Evolutionary conservation across 2,329 filamentous ascomycete genomes (phyloP).

Genomic region (Fonsecaea erecta): DNA sequence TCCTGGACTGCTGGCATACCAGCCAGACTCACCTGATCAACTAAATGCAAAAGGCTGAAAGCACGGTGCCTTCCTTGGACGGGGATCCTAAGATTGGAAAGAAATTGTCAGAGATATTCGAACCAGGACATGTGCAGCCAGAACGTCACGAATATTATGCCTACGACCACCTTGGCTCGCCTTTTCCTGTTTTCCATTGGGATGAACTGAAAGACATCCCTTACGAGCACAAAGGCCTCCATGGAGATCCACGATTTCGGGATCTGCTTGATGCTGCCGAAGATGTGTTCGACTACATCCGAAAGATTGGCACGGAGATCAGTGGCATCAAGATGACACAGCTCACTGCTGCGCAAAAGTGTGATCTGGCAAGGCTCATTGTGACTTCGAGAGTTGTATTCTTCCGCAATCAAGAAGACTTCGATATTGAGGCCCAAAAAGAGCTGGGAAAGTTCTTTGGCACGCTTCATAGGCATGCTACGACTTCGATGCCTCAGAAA

Average conservation of each 20-base stretch:
- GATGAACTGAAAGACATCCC: slow-evolving; percentile 53
- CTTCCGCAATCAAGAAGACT: slow-evolving; percentile 66
- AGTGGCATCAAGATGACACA: slow-evolving; percentile 54
- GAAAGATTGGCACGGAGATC: slow-evolving; percentile 48
- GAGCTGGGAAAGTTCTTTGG: slow-evolving; percentile 68
- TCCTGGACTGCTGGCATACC: slow-evolving; percentile 11
- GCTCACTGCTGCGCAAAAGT: slow-evolving; percentile 63
- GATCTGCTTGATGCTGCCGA: slow-evolving; percentile 58
- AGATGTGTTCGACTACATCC: slow-evolving; percentile 55
- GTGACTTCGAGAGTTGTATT: slow-evolving; percentile 72
- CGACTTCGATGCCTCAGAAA: slow-evolving; percentile 51
- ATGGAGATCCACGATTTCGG: slow-evolving; percentile 60
- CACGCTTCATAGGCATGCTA: slow-evolving; percentile 64
- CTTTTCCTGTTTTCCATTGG: slow-evolving; percentile 60
- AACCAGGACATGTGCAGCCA: slow-evolving; percentile 55
- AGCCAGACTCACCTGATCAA: not conserved
- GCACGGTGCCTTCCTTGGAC: not conserved
- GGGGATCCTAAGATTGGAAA: not conserved
- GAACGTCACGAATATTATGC: slow-evolving; percentile 56
- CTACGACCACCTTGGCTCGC: slow-evolving; percentile 58
- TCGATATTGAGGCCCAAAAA: slow-evolving; percentile 57
- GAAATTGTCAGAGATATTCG: slow-evolving; percentile 41
- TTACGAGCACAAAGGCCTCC: slow-evolving; percentile 59
- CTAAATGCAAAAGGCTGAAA: not conserved
- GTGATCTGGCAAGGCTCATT: slow-evolving; percentile 70